A percentile compares a stretch with the other conserved stretches of the same genome.
These are phyloP conservation scores for Russula sp. DNA, from an alignment of 768 basidiomycete genomes.

Conservation along the genomic window DNA sequence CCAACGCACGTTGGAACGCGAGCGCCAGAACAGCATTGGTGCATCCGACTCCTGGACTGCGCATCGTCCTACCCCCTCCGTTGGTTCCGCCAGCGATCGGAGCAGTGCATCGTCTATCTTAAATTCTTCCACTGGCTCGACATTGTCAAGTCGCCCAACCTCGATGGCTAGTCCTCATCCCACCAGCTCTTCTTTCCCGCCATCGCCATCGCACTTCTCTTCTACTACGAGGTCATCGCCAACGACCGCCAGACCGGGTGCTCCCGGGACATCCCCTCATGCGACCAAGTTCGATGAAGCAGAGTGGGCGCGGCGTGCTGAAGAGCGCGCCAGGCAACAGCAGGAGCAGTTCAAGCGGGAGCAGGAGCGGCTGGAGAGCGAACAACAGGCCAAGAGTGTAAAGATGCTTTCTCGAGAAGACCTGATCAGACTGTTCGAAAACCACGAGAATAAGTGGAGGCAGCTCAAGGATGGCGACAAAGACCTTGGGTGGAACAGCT, in stretches of 20 bases:
- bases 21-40: conserved; percentile 30
- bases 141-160: conserved; percentile 22
- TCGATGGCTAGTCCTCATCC: conserved; percentile 22
- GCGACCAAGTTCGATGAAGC: conserved; percentile 35
- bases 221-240: conserved; percentile 13
- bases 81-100: conserved; percentile 21
- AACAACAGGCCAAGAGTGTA: conserved; percentile 35
- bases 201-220: conserved; percentile 14
- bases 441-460: conserved; percentile 59
- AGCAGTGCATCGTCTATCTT: conserved; percentile 24
- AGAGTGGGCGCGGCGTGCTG: conserved; percentile 60
- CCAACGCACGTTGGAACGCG: conserved; percentile 21
- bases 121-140: conserved; percentile 21
- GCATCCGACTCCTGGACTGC: conserved; percentile 20
- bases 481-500: conserved; percentile 53
- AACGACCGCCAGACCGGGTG: conserved; percentile 14
- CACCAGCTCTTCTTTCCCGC: conserved; percentile 1
- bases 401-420: conserved; percentile 53
- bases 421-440: conserved; percentile 47
- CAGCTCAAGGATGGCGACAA: conserved; percentile 33
- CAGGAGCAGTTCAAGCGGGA: conserved; percentile 65
- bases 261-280: conserved; percentile 21
- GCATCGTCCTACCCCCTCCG: conserved; percentile 27
- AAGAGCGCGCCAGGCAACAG: conserved; percentile 56
- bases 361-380: conserved; percentile 52